Conservation (phyloP, 768 basidiomycete species). For the Pholiota conissans region DNA sequence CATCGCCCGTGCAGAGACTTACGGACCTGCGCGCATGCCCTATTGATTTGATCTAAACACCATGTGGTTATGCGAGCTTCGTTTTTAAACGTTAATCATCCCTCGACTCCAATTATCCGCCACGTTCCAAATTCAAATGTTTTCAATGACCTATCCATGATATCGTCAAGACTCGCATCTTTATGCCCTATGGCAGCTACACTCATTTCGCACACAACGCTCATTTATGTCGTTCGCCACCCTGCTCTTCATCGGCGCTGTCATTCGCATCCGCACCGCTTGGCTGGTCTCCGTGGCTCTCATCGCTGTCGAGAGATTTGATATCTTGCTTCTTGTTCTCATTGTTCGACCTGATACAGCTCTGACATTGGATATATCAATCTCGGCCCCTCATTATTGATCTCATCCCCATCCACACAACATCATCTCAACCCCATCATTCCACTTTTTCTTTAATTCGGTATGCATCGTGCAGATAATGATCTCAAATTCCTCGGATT, state of each 20-base stretch:
- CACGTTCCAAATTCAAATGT: neutral
- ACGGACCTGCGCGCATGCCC: slow-evolving; percentile 59
- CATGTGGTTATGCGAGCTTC: neutral
- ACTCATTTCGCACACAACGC: neutral
- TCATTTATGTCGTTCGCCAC: neutral
- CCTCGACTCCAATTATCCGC: neutral
- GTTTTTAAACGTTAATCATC: neutral
- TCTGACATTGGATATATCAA: neutral
- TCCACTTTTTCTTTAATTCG: neutral
- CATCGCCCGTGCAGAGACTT: slow-evolving; percentile 67
- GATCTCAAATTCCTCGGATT: neutral
- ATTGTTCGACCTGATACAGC: neutral
- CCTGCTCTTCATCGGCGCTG: neutral
- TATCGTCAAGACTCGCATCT: neutral
- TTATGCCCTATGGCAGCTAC: neutral
- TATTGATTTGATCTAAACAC: slow-evolving; percentile 24
- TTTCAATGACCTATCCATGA: neutral
- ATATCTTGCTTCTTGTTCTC: neutral
- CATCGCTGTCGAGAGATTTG: neutral
- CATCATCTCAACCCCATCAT: neutral
- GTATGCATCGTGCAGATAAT: neutral
- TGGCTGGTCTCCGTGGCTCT: neutral
- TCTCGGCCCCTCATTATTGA: neutral
- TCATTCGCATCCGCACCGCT: neutral
- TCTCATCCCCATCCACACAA: neutral